Evolutionary conservation across 78 protist genomes (phyloP), one percentile per base, ranked within the genome.

Genomic region (Emiliania huxleyi): DNA sequence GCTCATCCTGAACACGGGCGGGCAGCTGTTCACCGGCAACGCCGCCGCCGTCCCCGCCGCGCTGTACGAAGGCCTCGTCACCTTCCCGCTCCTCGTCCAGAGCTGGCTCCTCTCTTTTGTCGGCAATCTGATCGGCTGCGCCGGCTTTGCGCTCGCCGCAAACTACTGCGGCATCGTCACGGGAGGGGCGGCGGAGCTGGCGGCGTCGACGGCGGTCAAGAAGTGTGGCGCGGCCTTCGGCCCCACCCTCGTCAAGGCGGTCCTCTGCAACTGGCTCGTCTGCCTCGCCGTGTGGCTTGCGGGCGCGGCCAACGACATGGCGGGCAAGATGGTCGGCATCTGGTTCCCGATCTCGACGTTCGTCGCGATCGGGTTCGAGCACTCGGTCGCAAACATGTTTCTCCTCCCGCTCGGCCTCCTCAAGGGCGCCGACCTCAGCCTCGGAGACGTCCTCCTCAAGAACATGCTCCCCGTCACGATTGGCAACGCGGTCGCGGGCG

Each of bases 301-400:
- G 25, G 38, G 38, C 19, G 11, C 6, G 5, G 8, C 69, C 37
- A n/a, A 21, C 44, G 93, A 91, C 18, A 23, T 75, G 33, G 44
- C 55, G 4, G 71, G 71, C 38, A 73, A 91, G 90, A n/a, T 44
- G 69, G 79, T 91, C 23, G 89, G 43, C 25, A 40, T 91, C 90
- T 91, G 93, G 93, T 81, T 81, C 38, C 42, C 43, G 15, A 81
- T 81, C 55, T 81, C 89, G 18, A 56, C 89, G 23, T 81, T 81
- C 22, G 89, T 81, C 3, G 89, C 93, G 8, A 3, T 91, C 18
- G 93, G 93, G 3, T 29, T 81, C 37, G 93, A 91, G 93, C 93
- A 91, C 26, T 77, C 89, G 18, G 91, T 91, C 6, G 88, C 93
- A 6, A 91, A 91, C 71, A 91, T 91, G 93, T 75, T 49, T 37